phyloP scores from a whole-genome alignment of 768 basidiomycete genomes.

The Rhizopogon sp. region DNA sequence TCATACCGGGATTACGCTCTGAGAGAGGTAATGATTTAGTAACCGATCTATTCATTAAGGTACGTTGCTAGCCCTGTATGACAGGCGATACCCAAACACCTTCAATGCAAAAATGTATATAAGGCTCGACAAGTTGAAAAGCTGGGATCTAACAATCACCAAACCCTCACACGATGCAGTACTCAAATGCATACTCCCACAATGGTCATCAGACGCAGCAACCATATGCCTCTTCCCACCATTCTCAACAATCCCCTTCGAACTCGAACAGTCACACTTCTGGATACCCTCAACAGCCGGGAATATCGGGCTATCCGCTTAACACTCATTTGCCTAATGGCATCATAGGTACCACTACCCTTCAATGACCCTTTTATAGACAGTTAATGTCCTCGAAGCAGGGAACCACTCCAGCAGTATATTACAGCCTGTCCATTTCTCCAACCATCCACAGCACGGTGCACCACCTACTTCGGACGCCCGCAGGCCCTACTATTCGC shows the following conservation, averaged over 20 bases:
- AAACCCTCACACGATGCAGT: constrained; percentile 19
- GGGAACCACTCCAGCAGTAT: constrained; percentile 12
- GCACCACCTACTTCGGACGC: constrained; percentile 13
- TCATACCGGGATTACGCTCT: constrained; percentile 30
- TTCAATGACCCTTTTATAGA: background rate
- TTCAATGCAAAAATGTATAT: constrained; percentile 29
- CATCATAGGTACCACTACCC: constrained; percentile 15
- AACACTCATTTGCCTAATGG: constrained; percentile 17
- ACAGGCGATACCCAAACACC: constrained; percentile 30
- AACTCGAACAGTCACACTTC: constrained; percentile 15
- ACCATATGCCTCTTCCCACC: constrained; percentile 11
- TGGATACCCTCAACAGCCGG: constrained; percentile 20
- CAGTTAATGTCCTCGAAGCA: constrained; percentile 15
- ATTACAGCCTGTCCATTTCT: constrained; percentile 13
- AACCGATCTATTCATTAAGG: constrained; percentile 32
- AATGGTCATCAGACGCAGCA: constrained; percentile 10
- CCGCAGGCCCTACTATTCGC: constrained; percentile 16
- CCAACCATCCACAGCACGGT: constrained; percentile 14
- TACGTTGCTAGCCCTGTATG: constrained; percentile 31
- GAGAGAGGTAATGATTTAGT: constrained; percentile 35
- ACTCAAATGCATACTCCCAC: constrained; percentile 19
- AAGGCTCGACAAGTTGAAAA: constrained; percentile 15
- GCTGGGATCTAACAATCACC: constrained; percentile 5
- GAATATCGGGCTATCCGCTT: constrained; percentile 21
- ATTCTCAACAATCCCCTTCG: constrained; percentile 10